Base-by-base conservation (phyloP, 768 basidiomycete genomes). In the Serendipita vermifera region DNA sequence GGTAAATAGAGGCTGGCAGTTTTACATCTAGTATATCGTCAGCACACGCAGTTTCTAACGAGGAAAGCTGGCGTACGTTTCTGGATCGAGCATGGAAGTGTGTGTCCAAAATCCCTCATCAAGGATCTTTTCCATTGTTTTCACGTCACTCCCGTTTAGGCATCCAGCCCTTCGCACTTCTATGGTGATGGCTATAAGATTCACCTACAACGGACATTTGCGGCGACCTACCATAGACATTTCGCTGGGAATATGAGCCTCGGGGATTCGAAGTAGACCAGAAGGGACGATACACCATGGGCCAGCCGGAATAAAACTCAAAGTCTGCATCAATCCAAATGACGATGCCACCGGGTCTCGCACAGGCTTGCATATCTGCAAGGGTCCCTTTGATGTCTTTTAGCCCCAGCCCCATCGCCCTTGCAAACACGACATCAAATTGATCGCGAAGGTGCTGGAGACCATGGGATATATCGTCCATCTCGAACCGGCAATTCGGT, bases 401-500 rank as follows among this genome's bases (percentile, higher is more conserved):
- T 17, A 57, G 26, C 13, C 56, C 56, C 17, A 22, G 22, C 5
- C 43, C n/a, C 15, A 57, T 51, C 5, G 39, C 32, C n/a, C 56
- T 41, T 5, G 46, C 33, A 33, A 51, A 46, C 15, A 57, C 56
- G 33, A 57, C 41, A 29, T 57, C 56, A 33, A 57, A 57, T 46
- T 33, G 27, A 6, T 27, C 41, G 9, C 36, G 24, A 35, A 57
- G 51, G 26, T 57, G 56, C 46, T 20, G 24, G 26, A 57, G 31
- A 3, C 56, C 56, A 33, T 33, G 41, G 29, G 32, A 51, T 11
- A 57, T 48, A 24, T 57, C 41, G 56, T 57, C 56, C 6, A 57
- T 33, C 31, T 57, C 56, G 22, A 57, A 57, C 17, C 43, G 43
- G 33, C 56, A 57, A 48, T 57, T 57, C 9, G 46, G 9, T 31